phyloP scores from a whole-genome alignment of 1,284 basidiomycete species.

The Exobasidium cylindrosporum region DNA sequence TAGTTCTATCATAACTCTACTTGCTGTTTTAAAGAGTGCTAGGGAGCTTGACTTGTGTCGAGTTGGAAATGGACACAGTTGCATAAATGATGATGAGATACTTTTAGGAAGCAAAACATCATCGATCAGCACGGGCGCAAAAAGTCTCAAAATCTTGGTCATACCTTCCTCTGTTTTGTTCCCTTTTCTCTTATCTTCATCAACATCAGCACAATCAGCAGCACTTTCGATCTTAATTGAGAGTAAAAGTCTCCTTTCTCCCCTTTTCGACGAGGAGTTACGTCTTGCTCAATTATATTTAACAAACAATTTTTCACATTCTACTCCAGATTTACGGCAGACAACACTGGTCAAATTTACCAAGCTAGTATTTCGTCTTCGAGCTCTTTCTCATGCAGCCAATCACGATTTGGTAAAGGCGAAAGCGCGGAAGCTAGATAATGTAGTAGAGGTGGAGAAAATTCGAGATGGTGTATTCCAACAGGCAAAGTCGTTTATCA shows the following conservation, averaged over 20 bases:
- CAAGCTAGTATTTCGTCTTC: slow-evolving; percentile 43
- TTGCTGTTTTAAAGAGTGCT: not conserved
- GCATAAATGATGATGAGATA: not conserved
- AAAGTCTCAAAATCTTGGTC: not conserved
- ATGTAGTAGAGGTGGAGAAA: not conserved
- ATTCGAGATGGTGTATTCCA: slow-evolving; percentile 24
- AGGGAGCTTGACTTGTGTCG: not conserved
- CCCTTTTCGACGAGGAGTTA: not conserved
- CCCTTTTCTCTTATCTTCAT: not conserved
- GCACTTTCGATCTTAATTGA: not conserved
- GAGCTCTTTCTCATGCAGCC: slow-evolving; percentile 37
- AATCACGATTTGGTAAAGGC: slow-evolving; percentile 11
- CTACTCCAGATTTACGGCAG: not conserved
- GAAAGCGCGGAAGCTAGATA: not conserved
- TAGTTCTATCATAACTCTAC: not conserved
- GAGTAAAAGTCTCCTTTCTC: not conserved
- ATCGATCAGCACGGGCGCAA: no score
- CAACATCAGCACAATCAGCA: not conserved
- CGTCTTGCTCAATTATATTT: not conserved
- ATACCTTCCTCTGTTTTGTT: not conserved
- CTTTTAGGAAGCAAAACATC: not conserved
- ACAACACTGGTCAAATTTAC: slow-evolving; percentile 19
- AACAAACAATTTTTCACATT: not conserved
- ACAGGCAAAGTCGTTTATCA: slow-evolving; percentile 26
- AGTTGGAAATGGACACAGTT: not conserved